phyloP scores from a whole-genome alignment of 2,329 filamentous ascomycete species.

The Phyllosticta citrichinensis region DNA sequence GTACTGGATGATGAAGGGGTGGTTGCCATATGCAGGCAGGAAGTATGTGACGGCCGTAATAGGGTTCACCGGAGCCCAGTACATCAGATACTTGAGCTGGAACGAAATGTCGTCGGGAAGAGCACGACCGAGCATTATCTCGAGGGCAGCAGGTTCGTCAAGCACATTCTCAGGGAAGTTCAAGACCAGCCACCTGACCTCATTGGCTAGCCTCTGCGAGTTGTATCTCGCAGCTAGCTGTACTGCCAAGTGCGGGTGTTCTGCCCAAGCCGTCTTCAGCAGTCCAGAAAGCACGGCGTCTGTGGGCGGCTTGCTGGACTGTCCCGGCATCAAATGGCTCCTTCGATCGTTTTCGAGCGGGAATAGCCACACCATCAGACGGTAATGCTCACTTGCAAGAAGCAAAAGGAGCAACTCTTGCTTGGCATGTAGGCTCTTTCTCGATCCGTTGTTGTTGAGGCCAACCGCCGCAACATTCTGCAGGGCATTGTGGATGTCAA shows the following conservation, averaged over 20 bases:
- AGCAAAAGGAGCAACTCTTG: constrained; percentile 74
- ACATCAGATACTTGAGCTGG: constrained; percentile 87
- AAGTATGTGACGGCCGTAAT: constrained; percentile 91
- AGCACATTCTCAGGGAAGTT: constrained; percentile 78
- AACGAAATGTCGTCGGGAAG: constrained; percentile 70
- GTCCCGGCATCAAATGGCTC: constrained; percentile 37
- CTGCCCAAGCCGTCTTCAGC: constrained; percentile 74
- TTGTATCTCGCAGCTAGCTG: constrained; percentile 74
- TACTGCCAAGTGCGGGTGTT: constrained; percentile 78
- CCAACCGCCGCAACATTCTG: constrained; percentile 54
- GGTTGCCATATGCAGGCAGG: constrained; percentile 77
- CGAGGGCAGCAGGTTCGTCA: constrained; percentile 69
- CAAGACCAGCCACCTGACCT: constrained; percentile 70
- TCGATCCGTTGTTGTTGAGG: constrained; percentile 34
- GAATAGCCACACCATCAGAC: constrained; percentile 81
- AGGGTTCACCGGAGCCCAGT: constrained; percentile 87
- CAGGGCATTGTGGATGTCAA: constrained; percentile 61
- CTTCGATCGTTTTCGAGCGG: constrained; percentile 60
- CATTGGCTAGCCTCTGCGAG: constrained; percentile 58
- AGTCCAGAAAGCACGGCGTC: constrained; percentile 49
- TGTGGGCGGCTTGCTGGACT: constrained; percentile 30
- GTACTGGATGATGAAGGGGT: constrained; percentile 91
- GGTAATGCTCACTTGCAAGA: constrained; percentile 72
- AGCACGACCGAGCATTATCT: constrained; percentile 66
- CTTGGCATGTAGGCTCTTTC: constrained; percentile 63